Evolutionary conservation across 768 basidiomycete species (phyloP).

Genomic region (Tephrocybe rancida): DNA sequence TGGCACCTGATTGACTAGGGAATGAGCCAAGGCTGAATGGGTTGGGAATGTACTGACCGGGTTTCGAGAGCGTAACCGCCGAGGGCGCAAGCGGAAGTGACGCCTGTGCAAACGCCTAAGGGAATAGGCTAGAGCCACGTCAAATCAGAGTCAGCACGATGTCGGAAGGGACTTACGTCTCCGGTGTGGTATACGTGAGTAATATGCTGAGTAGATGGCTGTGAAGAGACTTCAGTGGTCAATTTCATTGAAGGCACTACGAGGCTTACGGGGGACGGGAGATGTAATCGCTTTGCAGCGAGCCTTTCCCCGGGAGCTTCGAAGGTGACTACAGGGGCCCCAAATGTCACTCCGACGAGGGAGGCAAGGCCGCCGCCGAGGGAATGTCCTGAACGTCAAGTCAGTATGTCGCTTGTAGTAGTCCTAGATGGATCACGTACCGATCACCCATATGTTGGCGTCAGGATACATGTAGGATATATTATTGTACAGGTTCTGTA

Average conservation of each 20-base stretch:
- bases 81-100: conserved; percentile 50
- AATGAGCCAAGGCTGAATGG: background rate
- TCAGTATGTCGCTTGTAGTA: background rate
- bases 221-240: conserved; percentile 2
- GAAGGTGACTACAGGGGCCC: conserved; percentile 89
- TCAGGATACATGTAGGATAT: conserved; percentile 89
- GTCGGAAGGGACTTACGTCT: conserved; percentile 47
- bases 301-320: conserved; percentile 79
- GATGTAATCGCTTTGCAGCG: conserved; percentile 78
- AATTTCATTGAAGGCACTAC: background rate
- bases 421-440: conserved; percentile 26
- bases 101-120: conserved; percentile 80
- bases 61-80: conserved; percentile 86
- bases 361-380: conserved; percentile 87
- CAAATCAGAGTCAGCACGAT: background rate
- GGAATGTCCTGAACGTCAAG: conserved; percentile 51
- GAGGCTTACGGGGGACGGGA: conserved; percentile 75
- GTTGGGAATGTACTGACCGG: conserved; percentile 31
- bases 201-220: conserved; percentile 75
- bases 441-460: conserved; percentile 86
- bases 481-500: conserved; percentile 90
- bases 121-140: conserved; percentile 67
- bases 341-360: conserved; percentile 87
- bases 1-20: conserved; percentile 62
- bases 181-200: conserved; percentile 93